Base-by-base conservation (phyloP, 78 protist genomes). In the Guillardia theta region DNA sequence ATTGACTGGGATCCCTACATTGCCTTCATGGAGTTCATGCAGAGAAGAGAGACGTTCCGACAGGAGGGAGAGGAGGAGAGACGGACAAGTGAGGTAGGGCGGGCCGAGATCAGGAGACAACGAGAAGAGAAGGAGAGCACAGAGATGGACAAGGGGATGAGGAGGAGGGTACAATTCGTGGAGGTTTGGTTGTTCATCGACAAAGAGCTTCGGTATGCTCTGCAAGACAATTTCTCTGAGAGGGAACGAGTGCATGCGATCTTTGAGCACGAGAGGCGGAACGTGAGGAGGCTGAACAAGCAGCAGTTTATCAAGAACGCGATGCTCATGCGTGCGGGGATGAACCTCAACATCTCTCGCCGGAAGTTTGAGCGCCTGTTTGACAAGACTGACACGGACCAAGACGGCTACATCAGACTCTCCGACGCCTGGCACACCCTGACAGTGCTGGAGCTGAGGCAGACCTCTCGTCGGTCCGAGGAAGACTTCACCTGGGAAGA, bases 1-100 rank as follows among this genome's bases (percentile, higher is more conserved):
- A 33, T 70, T 24, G 83, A 70, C 83, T 70, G 83, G 83, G 83
- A 70, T 24, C 83, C 83, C 46, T 70, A 70, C 83, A 33, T 70
- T 18, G 83, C 36, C 41, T 70, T 70, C 41, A 33, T 70, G 45
- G 83, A 70, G 83, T 70, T 12, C 83, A 12, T 70, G 4, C 83
- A 70, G 83, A 36, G 22, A 12, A 24, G 83, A 43, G 46, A 22
- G 36, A 30, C 70, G 2, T 8, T 58, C 27, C 27, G 22, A 4
- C 8, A 70, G 12, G 83, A 24, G 10, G 41, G 36, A 24, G 83
- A 70, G 36, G 5, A 12, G 27, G 83, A 43, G 41, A 1, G 4
- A 24, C n/a, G 83, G 41, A 22, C 45, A 12, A 3, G 83, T 2
- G 6, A 10, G 21, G 6, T 4, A 18, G 83, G 41, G 36, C 10